Evolutionary conservation across 192 early-diverging fungal genomes (phyloP).

Genomic region (Podila epigama): DNA sequence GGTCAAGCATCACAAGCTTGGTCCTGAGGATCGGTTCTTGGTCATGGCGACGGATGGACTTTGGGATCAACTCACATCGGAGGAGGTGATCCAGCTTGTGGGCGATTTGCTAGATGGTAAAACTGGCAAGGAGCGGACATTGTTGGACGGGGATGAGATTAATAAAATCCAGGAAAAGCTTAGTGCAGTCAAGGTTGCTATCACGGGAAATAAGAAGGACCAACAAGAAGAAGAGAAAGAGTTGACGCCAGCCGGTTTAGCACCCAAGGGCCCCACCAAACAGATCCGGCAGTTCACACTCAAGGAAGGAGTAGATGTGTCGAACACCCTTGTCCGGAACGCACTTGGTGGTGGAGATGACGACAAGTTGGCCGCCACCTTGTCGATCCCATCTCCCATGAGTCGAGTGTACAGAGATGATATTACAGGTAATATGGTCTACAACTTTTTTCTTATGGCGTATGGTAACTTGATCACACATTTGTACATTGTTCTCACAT

Average conservation of each 20-base stretch:
- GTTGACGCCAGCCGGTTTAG: constrained; percentile 35
- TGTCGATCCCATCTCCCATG: constrained; percentile 72
- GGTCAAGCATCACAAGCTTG: constrained; percentile 66
- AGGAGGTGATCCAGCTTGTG: constrained; percentile 62
- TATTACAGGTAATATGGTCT: constrained; percentile 64
- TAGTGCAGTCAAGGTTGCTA: constrained; percentile 3
- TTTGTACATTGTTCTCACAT: background rate
- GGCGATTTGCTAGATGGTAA: constrained; percentile 53
- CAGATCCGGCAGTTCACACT: constrained; percentile 46
- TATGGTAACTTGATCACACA: too few relatives aligned
- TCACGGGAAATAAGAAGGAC: constrained; percentile 35
- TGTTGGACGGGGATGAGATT: constrained; percentile 25
- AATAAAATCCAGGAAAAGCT: constrained; percentile 9
- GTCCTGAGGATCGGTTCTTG: constrained; percentile 70
- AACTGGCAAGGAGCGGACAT: constrained; percentile 15
- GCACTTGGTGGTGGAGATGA: constrained; percentile 70
- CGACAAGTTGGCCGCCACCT: constrained; percentile 63
- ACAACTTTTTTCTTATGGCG: background rate
- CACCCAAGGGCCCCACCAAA: constrained; percentile 32
- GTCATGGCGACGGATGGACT: constrained; percentile 88
- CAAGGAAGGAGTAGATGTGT: constrained; percentile 62
- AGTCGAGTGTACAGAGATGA: constrained; percentile 83
- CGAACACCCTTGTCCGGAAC: constrained; percentile 75
- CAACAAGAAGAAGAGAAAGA: constrained; percentile 21
- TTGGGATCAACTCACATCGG: constrained; percentile 77